Percentiles rank a stretch among this genome's conserved stretches.
These are phyloP conservation scores for Scheffersomyces stipitis DNA, from an alignment of 805 yeast genomes.

Conservation along the genomic window DNA sequence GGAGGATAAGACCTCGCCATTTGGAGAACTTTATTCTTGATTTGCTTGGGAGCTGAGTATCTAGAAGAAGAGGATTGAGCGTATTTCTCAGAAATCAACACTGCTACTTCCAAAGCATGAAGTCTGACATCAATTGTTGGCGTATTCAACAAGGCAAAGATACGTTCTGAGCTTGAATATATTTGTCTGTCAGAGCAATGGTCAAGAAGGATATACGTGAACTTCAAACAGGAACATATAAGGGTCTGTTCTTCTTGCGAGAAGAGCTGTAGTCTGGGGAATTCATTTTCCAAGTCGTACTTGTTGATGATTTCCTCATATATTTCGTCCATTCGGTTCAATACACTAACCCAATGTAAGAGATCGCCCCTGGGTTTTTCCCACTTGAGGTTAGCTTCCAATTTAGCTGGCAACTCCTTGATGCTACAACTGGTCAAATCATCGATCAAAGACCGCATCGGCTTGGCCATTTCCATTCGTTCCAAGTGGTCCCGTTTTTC, in stretches of 20 bases:
- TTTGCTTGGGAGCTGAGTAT: constrained; percentile 42
- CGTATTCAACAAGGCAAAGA: constrained; percentile 57
- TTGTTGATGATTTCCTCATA: constrained; percentile 53
- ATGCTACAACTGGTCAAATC: constrained; percentile 38
- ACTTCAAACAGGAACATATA: constrained; percentile 54
- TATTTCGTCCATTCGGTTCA: constrained; percentile 73
- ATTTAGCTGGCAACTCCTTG: constrained; percentile 38
- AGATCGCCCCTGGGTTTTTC: constrained; percentile 67
- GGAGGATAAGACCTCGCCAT: constrained; percentile 59
- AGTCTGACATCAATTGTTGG: constrained; percentile 60
- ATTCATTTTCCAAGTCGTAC: constrained; percentile 50
- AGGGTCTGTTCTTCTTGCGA: constrained; percentile 45
- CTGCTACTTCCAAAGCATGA: constrained; percentile 59
- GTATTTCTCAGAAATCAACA: constrained; percentile 60
- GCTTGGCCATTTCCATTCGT: constrained; percentile 28
- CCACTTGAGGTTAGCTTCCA: constrained; percentile 49
- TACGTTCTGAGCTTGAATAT: constrained; percentile 64
- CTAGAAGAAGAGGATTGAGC: constrained; percentile 45
- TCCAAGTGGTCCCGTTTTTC: constrained; percentile 28
- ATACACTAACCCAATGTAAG: constrained; percentile 71
- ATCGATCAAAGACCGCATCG: constrained; percentile 29
- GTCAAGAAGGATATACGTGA: constrained; percentile 62
- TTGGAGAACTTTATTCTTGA: constrained; percentile 48
- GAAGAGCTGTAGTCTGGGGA: constrained; percentile 48
- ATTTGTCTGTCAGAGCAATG: constrained; percentile 67